A percentile compares a stretch with the other conserved stretches of the same genome.
Evolutionary conservation across 805 yeast species (phyloP).

Genomic region (Ogataea pignaliae): DNA sequence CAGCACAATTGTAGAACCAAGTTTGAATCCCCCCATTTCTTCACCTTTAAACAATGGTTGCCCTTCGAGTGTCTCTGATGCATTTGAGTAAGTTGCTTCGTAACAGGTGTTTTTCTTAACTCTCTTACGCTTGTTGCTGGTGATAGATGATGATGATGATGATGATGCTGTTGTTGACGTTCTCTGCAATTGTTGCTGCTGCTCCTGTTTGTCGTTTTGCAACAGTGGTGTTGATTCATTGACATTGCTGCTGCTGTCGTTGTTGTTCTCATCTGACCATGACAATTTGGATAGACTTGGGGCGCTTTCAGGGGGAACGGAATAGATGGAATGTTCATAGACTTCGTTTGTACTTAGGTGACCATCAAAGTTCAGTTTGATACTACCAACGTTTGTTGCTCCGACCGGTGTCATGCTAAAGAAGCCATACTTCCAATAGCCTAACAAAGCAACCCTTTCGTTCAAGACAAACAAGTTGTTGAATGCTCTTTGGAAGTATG

Average conservation of each 20-base stretch:
- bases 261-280: constrained; percentile 4
- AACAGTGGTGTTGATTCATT: neutral
- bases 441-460: constrained; percentile 92
- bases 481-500: constrained; percentile 85
- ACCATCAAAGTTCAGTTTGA: constrained; percentile 85
- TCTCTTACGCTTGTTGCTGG: constrained; percentile 17
- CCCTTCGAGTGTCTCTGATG: constrained; percentile 75
- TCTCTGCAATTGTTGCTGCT: neutral
- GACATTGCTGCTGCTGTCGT: neutral
- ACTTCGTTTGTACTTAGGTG: constrained; percentile 80
- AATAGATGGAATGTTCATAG: constrained; percentile 44
- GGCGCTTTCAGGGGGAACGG: constrained; percentile 11
- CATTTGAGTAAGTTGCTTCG: constrained; percentile 87
- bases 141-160: too few relatives aligned
- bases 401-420: constrained; percentile 99
- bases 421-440: constrained; percentile 95
- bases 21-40: constrained; percentile 94
- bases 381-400: constrained; percentile 97
- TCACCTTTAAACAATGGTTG: constrained; percentile 86
- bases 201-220: neutral
- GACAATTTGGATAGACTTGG: too few relatives aligned
- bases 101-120: constrained; percentile 76
- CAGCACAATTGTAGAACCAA: constrained; percentile 95
- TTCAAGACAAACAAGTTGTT: constrained; percentile 85
- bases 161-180: neutral